A percentile compares a stretch with the other conserved stretches of the same genome.
Evolutionary conservation across 2,329 filamentous ascomycete species (phyloP).

Genomic region (Seiridium unicorne): DNA sequence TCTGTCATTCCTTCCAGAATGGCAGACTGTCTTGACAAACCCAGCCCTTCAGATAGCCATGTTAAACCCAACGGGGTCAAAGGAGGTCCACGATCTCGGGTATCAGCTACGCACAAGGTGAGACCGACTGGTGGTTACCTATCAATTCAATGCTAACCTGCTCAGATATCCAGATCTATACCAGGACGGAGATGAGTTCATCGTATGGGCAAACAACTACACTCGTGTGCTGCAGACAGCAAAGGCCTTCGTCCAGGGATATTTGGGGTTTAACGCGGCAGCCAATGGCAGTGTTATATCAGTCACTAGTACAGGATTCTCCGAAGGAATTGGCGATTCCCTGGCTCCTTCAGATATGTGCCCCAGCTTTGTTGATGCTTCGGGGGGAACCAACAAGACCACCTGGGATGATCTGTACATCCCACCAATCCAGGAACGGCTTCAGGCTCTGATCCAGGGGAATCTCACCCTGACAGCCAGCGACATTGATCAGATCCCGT

Average conservation of each 20-base stretch:
- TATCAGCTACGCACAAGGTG: conserved; percentile 46
- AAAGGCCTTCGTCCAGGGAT: conserved; percentile 59
- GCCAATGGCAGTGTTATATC: conserved; percentile 55
- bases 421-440: conserved; percentile 49
- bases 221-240: conserved; percentile 62
- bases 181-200: conserved; percentile 46
- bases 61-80: conserved; percentile 60
- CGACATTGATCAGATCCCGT: conserved; percentile 60
- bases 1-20: conserved; percentile 55
- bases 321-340: conserved; percentile 56
- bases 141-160: background rate
- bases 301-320: conserved; percentile 53
- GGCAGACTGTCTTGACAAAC: conserved; percentile 56
- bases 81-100: conserved; percentile 58
- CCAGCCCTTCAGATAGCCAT: conserved; percentile 56
- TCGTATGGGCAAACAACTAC: conserved; percentile 67
- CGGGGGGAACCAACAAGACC: conserved; percentile 43
- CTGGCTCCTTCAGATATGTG: conserved; percentile 63
- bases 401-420: conserved; percentile 51
- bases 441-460: conserved; percentile 53
- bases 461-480: conserved; percentile 50
- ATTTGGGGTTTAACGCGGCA: conserved; percentile 54
- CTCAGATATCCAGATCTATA: conserved; percentile 48
- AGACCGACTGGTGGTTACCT: background rate
- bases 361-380: conserved; percentile 54